Conservation (phyloP, 2,329 filamentous ascomycete genomes). For the Truncatella angustata region DNA sequence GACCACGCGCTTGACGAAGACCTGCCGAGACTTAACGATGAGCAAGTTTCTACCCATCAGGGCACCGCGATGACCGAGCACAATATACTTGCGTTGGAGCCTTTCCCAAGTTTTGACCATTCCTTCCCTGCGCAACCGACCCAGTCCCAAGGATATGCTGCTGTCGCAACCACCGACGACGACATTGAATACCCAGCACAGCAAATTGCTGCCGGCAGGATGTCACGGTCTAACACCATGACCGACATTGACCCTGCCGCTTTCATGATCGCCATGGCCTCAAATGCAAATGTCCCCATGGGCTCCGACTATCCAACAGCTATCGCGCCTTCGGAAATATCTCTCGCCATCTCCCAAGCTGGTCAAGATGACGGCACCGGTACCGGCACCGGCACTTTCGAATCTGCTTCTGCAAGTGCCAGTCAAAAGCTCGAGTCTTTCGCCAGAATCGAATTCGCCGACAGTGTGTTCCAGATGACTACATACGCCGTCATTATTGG, state of each 20-base stretch:
- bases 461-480: constrained; percentile 77
- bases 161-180: constrained; percentile 31
- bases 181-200: constrained; percentile 23
- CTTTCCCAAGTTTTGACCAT: neutral
- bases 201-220: constrained; percentile 14
- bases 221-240: constrained; percentile 17
- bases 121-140: neutral
- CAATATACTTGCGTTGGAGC: neutral
- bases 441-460: constrained; percentile 65
- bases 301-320: constrained; percentile 24
- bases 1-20: constrained; percentile 25
- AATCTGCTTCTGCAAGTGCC: constrained; percentile 28
- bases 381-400: too few relatives aligned
- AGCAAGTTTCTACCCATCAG: neutral
- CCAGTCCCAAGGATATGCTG: constrained; percentile 15
- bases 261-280: constrained; percentile 28
- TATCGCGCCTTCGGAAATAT: constrained; percentile 32
- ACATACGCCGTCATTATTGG: constrained; percentile 71
- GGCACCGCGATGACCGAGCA: neutral
- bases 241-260: constrained; percentile 29
- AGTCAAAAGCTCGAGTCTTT: constrained; percentile 52
- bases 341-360: constrained; percentile 25
- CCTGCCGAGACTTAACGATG: constrained; percentile 18
- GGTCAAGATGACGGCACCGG: constrained; percentile 30
- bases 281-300: constrained; percentile 20